Conservation (phyloP, 306 rosid genomes). For the Elaeagnus macrophylla region DNA sequence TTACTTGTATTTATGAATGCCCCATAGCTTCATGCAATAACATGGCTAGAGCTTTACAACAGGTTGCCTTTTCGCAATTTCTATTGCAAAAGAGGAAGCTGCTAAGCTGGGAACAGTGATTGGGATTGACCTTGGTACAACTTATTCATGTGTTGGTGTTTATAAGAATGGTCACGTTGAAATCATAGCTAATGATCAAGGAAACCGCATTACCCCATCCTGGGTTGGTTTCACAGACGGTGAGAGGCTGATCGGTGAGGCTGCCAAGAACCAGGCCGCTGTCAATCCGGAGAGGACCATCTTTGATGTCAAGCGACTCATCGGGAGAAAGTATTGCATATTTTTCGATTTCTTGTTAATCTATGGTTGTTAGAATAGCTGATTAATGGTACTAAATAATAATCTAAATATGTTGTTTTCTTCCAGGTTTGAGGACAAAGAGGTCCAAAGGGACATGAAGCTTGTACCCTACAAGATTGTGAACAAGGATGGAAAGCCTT, state of each 20-base stretch:
- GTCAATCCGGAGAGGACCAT: slow-evolving; percentile 90
- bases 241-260: slow-evolving; percentile 96
- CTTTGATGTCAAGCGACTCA: slow-evolving; percentile 95
- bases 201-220: slow-evolving; percentile 97
- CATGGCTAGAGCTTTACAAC: slow-evolving; percentile 1
- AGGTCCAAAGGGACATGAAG: slow-evolving; percentile 83
- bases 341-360: neutral
- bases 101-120: slow-evolving; percentile 87
- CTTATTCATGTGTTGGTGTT: slow-evolving; percentile 97
- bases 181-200: slow-evolving; percentile 98
- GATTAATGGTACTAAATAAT: slow-evolving; percentile 7
- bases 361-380: neutral
- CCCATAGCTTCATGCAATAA: slow-evolving; percentile 17
- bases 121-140: slow-evolving; percentile 94
- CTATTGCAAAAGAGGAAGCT: slow-evolving; percentile 84
- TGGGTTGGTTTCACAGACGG: slow-evolving; percentile 87
- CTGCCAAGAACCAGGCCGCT: slow-evolving; percentile 98
- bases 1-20: neutral
- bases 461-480: slow-evolving; percentile 89
- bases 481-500: slow-evolving; percentile 94
- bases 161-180: slow-evolving; percentile 95
- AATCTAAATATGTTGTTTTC: neutral
- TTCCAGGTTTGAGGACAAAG: slow-evolving; percentile 82
- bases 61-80: slow-evolving; percentile 75
- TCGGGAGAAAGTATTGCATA: slow-evolving; percentile 74